Base-by-base conservation (phyloP, 1,139 yeast genomes). In the Sugiyamaella xylanicola region DNA sequence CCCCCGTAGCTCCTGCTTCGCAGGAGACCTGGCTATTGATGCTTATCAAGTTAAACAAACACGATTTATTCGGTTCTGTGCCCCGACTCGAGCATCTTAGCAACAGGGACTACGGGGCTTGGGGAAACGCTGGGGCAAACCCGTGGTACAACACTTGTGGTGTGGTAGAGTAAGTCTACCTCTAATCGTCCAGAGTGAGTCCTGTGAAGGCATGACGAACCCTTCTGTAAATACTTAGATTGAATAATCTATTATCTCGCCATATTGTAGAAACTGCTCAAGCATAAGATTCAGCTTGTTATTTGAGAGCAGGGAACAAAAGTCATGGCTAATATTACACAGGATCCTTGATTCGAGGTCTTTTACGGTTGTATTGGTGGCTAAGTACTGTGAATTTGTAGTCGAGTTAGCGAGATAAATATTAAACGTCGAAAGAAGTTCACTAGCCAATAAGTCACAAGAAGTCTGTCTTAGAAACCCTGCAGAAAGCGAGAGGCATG, bases 251-350 rank as follows among this genome's bases (percentile, higher is more conserved):
- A 49, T 43, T 35, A 55, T 39, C 2, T 20, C 22, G 15, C 59
- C 59, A n/a, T 45, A 43, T 13, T 39, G 32, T 21, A 36, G 42
- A 35, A 58, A 54, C 44, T 59, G 61, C 5, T 46, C 42, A 11
- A 37, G 39, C 61, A 57, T 59, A 36, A 56, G 51, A 5, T 27
- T 45, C 27, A 59, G 48, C 1, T 58, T 56, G 36, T 53, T 54
- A 37, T 46, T 40, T 3, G 54, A 32, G 27, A 58, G 42, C 41
- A 61, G 46, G 8, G 59, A 53, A 16, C 48, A 48, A 3, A 59
- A 21, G 40, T 57, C 52, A 37, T 54, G 59, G 27, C 55, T 57
- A 39, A 61, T 27, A 15, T 61, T 63, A n/a, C 51, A 39, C 25
- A 61, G 49, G 2, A 61, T 55, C 4, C 48, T 16, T 15, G 55